phyloP scores from a whole-genome alignment of 1,284 basidiomycete genomes.

The Hypsizygus ulmarius region DNA sequence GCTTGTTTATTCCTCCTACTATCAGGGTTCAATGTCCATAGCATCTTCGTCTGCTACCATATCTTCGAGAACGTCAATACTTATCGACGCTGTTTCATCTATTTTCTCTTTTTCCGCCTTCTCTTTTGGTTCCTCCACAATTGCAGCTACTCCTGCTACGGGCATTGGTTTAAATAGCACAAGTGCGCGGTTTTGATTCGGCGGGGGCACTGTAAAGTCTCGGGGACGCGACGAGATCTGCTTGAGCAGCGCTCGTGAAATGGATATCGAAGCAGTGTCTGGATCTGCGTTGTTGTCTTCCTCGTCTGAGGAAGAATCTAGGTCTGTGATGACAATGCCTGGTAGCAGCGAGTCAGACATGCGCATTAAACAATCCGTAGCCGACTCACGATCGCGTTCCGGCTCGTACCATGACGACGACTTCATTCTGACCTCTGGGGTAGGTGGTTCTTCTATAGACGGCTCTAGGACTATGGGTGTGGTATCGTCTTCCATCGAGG shows the following conservation, averaged over 20 bases:
- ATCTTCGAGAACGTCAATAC: slow-evolving; percentile 8
- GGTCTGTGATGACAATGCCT: slow-evolving; percentile 64
- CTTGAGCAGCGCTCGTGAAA: slow-evolving; percentile 48
- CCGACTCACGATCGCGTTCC: slow-evolving; percentile 61
- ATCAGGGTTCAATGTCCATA: slow-evolving; percentile 55
- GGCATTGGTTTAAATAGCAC: slow-evolving; percentile 54
- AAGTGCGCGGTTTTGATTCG: slow-evolving; percentile 45
- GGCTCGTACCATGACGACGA: slow-evolving; percentile 63
- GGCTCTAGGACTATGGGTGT: slow-evolving; percentile 32
- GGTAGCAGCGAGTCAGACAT: background rate
- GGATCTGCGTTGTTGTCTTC: slow-evolving; percentile 43
- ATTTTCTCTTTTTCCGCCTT: slow-evolving; percentile 15
- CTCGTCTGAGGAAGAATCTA: slow-evolving; percentile 46
- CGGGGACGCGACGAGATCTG: slow-evolving; percentile 35
- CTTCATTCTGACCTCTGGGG: slow-evolving; percentile 58
- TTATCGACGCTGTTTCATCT: slow-evolving; percentile 6
- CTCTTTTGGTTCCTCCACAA: slow-evolving; percentile 10
- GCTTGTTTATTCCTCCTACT: slow-evolving; percentile 6
- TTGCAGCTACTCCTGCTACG: background rate
- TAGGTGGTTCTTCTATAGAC: slow-evolving; percentile 46
- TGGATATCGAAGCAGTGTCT: slow-evolving; percentile 28
- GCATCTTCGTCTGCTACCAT: slow-evolving; percentile 42
- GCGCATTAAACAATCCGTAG: slow-evolving; percentile 2
- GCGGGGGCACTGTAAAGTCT: slow-evolving; percentile 9
- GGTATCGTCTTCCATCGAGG: slow-evolving; percentile 21